Percentiles rank a stretch among this genome's conserved stretches.
phyloP scores from a whole-genome alignment of 768 basidiomycete species.

The Cantharellus cinnabarinus region DNA sequence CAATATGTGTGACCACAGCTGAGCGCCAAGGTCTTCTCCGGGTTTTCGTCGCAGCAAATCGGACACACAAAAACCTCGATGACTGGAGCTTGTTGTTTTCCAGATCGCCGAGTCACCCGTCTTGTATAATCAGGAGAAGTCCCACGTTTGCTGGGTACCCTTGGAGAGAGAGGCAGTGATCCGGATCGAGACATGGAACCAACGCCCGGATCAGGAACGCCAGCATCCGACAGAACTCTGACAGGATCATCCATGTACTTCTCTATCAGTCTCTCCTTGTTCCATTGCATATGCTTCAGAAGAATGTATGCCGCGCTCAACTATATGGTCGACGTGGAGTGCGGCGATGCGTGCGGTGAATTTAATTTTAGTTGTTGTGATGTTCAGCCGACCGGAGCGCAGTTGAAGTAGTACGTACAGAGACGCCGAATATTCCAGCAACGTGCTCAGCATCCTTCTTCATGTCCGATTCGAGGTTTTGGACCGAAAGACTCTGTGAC shows the following conservation, averaged over 20 bases:
- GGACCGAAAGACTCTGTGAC: slow-evolving; percentile 53
- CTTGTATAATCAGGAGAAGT: slow-evolving; percentile 2
- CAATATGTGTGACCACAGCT: slow-evolving; percentile 77
- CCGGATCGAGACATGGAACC: slow-evolving; percentile 17
- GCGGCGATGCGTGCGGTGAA: background rate
- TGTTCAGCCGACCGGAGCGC: slow-evolving; percentile 1
- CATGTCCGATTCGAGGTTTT: slow-evolving; percentile 62
- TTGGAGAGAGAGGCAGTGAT: slow-evolving; percentile 11
- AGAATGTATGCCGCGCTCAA: slow-evolving; percentile 50
- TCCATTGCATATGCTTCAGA: slow-evolving; percentile 75
- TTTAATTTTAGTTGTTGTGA: background rate
- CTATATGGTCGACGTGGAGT: slow-evolving; percentile 19
- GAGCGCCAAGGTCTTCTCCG: slow-evolving; percentile 41
- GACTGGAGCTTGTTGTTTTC: background rate
- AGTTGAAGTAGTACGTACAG: slow-evolving; percentile 26
- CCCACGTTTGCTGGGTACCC: background rate
- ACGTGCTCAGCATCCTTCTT: slow-evolving; percentile 66
- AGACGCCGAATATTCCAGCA: slow-evolving; percentile 67
- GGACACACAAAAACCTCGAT: slow-evolving; percentile 52
- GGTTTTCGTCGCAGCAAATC: slow-evolving; percentile 74
- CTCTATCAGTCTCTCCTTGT: slow-evolving; percentile 88
- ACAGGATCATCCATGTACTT: slow-evolving; percentile 89
- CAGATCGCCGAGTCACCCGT: slow-evolving; percentile 14
- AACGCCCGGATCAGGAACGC: slow-evolving; percentile 26
- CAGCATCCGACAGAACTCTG: slow-evolving; percentile 50